phyloP scores from a whole-genome alignment of 768 basidiomycete genomes.

The Neoboletus subvelutipes region DNA sequence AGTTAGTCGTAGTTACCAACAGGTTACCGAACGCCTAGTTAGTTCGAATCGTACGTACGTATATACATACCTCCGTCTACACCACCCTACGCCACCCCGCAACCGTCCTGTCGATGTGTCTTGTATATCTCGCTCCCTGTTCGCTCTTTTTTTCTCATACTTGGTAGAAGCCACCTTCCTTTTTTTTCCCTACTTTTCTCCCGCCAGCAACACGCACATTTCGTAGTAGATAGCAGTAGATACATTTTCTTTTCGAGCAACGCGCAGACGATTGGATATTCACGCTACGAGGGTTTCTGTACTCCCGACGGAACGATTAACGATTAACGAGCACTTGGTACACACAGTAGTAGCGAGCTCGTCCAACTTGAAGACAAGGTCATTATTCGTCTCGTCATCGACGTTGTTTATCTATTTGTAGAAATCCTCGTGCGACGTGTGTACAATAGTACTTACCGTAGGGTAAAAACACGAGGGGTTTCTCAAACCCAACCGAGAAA shows the following conservation, averaged over 20 bases:
- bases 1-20: conserved; percentile 26
- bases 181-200: neutral
- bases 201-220: conserved; percentile 15
- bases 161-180: neutral
- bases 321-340: neutral
- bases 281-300: neutral
- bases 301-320: neutral
- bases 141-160: neutral
- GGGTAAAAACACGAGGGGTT: neutral
- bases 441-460: neutral
- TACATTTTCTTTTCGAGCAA: conserved; percentile 28
- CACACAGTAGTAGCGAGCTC: neutral
- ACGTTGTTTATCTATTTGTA: neutral
- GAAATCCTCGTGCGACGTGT: neutral
- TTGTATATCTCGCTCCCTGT: neutral
- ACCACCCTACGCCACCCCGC: neutral
- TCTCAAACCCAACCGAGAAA: neutral
- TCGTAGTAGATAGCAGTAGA: conserved; percentile 41
- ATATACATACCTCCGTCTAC: conserved; percentile 10
- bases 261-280: conserved; percentile 25
- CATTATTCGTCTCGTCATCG: neutral
- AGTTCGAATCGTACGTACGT: conserved; percentile 4
- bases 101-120: conserved; percentile 6
- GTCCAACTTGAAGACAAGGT: neutral
- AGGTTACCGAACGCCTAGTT: conserved; percentile 39